phyloP scores from a whole-genome alignment of 306 rosid species.

The Benincasa hispida region DNA sequence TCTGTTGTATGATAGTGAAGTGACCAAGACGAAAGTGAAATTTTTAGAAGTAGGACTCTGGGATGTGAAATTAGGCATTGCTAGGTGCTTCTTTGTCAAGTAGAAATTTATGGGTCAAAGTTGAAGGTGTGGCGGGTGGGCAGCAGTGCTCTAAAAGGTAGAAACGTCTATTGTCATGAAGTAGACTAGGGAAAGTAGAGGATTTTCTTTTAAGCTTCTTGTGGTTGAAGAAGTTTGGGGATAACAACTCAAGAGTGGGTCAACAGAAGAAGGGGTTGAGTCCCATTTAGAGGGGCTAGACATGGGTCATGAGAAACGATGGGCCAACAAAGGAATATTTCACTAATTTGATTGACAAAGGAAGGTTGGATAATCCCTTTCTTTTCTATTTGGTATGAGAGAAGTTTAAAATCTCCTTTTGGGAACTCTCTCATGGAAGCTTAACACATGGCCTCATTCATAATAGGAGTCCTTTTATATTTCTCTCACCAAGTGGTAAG shows the following conservation, averaged over 20 bases:
- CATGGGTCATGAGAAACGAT: no score
- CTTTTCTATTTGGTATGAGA: no score
- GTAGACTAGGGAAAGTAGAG: background rate
- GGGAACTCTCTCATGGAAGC: no score
- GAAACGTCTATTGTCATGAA: background rate
- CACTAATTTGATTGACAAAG: no score
- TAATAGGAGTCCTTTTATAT: no score
- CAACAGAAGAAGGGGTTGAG: no score
- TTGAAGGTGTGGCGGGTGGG: background rate
- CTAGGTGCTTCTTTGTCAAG: background rate
- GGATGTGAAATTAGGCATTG: background rate
- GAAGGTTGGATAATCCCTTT: no score
- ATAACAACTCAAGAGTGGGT: background rate
- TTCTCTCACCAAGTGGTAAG: no score
- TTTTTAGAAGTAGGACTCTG: background rate
- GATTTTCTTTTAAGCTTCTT: background rate
- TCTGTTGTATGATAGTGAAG: background rate
- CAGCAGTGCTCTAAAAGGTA: background rate
- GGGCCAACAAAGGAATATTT: no score
- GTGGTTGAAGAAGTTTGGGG: background rate
- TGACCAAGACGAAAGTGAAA: background rate
- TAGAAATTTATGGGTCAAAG: background rate
- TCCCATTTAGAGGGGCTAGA: no score
- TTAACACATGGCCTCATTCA: no score
- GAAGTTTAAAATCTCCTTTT: no score